Evolutionary conservation across 2,329 filamentous ascomycete genomes (phyloP).

Genomic region (Colletotrichum higginsianum): DNA sequence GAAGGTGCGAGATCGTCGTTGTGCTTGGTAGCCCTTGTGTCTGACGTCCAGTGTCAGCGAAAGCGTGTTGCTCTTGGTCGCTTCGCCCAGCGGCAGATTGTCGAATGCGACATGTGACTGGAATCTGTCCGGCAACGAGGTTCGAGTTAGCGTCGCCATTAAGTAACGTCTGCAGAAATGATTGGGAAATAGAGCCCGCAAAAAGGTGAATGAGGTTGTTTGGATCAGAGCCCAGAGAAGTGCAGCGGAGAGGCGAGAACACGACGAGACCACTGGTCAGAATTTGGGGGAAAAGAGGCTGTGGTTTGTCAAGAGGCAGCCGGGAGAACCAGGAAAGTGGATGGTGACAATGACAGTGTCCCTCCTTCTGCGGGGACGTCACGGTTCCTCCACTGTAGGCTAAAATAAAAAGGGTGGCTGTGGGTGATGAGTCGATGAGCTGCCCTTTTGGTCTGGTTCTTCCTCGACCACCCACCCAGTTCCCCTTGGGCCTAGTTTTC

Average conservation of each 20-base stretch:
- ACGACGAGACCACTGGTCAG: constrained; percentile 35
- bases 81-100: constrained; percentile 71
- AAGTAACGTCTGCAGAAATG: constrained; percentile 14
- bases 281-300: constrained; percentile 7
- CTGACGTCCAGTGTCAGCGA: constrained; percentile 88
- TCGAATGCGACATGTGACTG: constrained; percentile 73
- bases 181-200: background rate
- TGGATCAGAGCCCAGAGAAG: background rate
- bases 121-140: constrained; percentile 62
- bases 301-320: constrained; percentile 31
- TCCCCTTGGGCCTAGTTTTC: constrained; percentile 6
- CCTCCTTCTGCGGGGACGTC: constrained; percentile 18
- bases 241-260: constrained; percentile 16
- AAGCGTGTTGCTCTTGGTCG: constrained; percentile 71
- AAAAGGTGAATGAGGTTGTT: background rate
- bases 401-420: constrained; percentile 29
- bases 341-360: constrained; percentile 20
- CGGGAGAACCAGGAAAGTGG: constrained; percentile 17
- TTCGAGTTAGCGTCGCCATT: constrained; percentile 62
- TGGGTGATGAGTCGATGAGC: constrained; percentile 21
- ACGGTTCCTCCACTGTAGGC: constrained; percentile 11
- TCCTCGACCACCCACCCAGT: background rate
- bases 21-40: constrained; percentile 87
- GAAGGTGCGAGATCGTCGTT: constrained; percentile 87
- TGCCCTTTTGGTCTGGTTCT: constrained; percentile 14